These are phyloP conservation scores for Capsella rubella DNA, from an alignment of 441 rosid species.

Conservation along the genomic window DNA sequence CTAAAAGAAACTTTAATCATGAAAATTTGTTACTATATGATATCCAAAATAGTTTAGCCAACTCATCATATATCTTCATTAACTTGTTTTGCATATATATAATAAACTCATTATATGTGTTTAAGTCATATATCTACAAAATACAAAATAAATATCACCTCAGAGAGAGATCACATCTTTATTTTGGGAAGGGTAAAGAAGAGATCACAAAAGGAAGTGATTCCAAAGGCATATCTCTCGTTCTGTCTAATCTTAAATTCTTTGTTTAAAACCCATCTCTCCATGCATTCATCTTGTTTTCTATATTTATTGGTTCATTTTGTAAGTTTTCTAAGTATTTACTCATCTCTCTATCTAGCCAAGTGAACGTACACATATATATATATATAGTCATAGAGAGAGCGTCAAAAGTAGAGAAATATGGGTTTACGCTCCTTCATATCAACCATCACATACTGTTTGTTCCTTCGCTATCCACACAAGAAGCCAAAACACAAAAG, in stretches of 20 bases:
- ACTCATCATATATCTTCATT: constrained; percentile 36
- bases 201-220: constrained; percentile 54
- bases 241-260: constrained; percentile 36
- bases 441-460: constrained; percentile 63
- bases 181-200: too few species aligned
- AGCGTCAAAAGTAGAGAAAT: constrained; percentile 48
- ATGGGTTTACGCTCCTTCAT: constrained; percentile 62
- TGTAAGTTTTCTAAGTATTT: constrained; percentile 31
- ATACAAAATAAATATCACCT: constrained; percentile 30
- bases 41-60: constrained; percentile 31
- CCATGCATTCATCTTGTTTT: constrained; percentile 32
- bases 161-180: constrained; percentile 32
- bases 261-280: constrained; percentile 39
- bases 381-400: constrained; percentile 35
- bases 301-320: constrained; percentile 30
- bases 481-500: constrained; percentile 34
- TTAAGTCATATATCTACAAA: constrained; percentile 34
- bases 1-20: constrained; percentile 34
- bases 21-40: constrained; percentile 31
- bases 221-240: constrained; percentile 68
- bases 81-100: constrained; percentile 29
- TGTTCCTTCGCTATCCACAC: constrained; percentile 58
- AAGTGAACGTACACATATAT: constrained; percentile 18
- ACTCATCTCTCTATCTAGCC: constrained; percentile 26
- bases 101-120: constrained; percentile 16